phyloP scores from a whole-genome alignment of 2,329 filamentous ascomycete species.

The Cytospora piceae region DNA sequence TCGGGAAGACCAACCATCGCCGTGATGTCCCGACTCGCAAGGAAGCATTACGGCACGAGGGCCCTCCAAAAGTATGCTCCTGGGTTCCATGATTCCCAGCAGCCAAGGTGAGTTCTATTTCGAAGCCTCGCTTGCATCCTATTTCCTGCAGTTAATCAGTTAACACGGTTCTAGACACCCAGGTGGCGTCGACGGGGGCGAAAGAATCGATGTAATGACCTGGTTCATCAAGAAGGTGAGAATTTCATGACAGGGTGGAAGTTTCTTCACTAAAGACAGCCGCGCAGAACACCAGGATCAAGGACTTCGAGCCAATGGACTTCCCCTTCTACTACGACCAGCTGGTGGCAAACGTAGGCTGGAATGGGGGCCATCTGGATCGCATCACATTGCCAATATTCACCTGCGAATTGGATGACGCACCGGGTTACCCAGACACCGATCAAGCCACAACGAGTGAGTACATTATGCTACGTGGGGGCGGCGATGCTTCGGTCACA shows the following conservation, averaged over 20 bases:
- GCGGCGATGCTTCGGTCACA: neutral
- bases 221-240: neutral
- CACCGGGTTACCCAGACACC: neutral
- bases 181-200: neutral
- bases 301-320: neutral
- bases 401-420: neutral
- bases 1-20: neutral
- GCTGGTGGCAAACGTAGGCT: neutral
- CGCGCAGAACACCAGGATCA: conserved; percentile 3
- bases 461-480: neutral
- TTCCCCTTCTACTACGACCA: conserved; percentile 8
- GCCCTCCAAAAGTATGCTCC: neutral
- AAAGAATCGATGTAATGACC: neutral
- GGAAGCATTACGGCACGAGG: neutral
- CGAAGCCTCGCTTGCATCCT: neutral
- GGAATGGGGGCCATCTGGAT: neutral
- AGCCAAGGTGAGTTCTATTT: neutral
- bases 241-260: neutral
- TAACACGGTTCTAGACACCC: neutral
- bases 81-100: neutral
- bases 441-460: neutral
- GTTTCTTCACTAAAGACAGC: neutral
- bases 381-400: neutral
- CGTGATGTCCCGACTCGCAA: neutral
- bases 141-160: neutral